These are phyloP conservation scores for Clitopilus hobsonii DNA, from an alignment of 768 basidiomycete genomes.

Conservation along the genomic window DNA sequence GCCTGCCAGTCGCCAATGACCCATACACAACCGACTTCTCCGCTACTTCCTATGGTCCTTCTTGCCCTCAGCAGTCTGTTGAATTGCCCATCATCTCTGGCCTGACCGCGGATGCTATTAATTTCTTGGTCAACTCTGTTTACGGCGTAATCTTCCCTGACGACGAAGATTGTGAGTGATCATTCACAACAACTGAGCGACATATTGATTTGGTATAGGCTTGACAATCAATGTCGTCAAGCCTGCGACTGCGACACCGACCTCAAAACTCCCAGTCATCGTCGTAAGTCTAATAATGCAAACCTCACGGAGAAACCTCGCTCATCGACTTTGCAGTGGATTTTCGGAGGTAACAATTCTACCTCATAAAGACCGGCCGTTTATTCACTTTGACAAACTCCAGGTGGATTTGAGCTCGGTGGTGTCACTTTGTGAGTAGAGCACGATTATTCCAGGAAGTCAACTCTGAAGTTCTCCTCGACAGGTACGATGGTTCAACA, in stretches of 20 bases:
- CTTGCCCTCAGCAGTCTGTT: constrained; percentile 43
- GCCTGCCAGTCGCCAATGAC: constrained; percentile 31
- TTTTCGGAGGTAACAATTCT: constrained; percentile 25
- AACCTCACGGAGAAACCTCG: not conserved
- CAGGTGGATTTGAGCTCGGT: constrained; percentile 26
- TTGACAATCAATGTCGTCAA: constrained; percentile 39
- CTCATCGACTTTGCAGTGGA: constrained; percentile 23
- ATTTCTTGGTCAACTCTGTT: constrained; percentile 23
- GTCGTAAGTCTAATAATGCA: constrained; percentile 23
- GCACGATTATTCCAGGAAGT: constrained; percentile 15
- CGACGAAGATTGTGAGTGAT: constrained; percentile 38
- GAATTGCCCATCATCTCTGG: constrained; percentile 25
- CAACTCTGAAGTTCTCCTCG: not conserved
- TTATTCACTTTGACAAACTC: not conserved
- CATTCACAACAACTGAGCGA: not conserved
- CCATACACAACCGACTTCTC: constrained; percentile 31
- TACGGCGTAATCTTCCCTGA: constrained; percentile 22
- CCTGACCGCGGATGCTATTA: constrained; percentile 21
- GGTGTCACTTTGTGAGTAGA: constrained; percentile 31
- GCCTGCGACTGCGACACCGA: constrained; percentile 25
- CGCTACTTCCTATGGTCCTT: constrained; percentile 36
- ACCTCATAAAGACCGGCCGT: no score
- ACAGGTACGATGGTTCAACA: constrained; percentile 34
- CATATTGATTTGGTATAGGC: constrained; percentile 14
- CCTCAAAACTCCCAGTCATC: constrained; percentile 35